These are phyloP conservation scores for Phlebopus sp. DNA, from an alignment of 1,284 basidiomycete genomes.

Conservation along the genomic window DNA sequence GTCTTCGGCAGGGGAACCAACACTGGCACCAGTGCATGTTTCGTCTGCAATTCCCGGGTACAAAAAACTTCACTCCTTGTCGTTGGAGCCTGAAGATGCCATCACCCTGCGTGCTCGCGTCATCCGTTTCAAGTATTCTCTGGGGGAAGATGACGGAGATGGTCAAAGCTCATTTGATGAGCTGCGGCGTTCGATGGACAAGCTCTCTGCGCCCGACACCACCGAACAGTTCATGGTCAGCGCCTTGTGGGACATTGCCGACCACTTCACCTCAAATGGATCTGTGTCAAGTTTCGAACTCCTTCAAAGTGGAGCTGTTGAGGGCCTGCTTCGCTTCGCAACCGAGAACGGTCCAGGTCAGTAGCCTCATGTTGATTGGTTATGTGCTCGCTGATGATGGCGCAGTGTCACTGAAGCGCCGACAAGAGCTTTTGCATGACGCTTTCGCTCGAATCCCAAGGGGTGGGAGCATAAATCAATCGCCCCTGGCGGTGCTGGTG, in stretches of 20 bases:
- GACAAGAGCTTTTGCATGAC: conserved; percentile 74
- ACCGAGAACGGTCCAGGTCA: conserved; percentile 53
- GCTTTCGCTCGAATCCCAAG: conserved; percentile 62
- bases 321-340: conserved; percentile 81
- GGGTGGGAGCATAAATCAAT: conserved; percentile 43
- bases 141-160: conserved; percentile 55
- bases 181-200: conserved; percentile 64
- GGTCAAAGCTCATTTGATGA: conserved; percentile 65
- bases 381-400: conserved; percentile 11
- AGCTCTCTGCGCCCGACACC: conserved; percentile 52
- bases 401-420: conserved; percentile 53
- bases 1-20: conserved; percentile 38
- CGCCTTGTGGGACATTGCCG: conserved; percentile 70
- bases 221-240: conserved; percentile 66
- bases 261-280: conserved; percentile 75
- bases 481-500: conserved; percentile 78
- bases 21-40: conserved; percentile 29
- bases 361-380: conserved; percentile 11
- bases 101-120: conserved; percentile 87
- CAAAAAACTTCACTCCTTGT: conserved; percentile 62
- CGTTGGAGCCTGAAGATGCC: conserved; percentile 81
- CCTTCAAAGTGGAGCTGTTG: conserved; percentile 89
- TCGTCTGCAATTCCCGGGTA: conserved; percentile 54
- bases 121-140: conserved; percentile 76
- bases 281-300: conserved; percentile 96